A percentile compares a stretch with the other conserved stretches of the same genome.
Evolutionary conservation across 1,284 basidiomycete species (phyloP).

Genomic region (Rhodotorula mucilaginosa): DNA sequence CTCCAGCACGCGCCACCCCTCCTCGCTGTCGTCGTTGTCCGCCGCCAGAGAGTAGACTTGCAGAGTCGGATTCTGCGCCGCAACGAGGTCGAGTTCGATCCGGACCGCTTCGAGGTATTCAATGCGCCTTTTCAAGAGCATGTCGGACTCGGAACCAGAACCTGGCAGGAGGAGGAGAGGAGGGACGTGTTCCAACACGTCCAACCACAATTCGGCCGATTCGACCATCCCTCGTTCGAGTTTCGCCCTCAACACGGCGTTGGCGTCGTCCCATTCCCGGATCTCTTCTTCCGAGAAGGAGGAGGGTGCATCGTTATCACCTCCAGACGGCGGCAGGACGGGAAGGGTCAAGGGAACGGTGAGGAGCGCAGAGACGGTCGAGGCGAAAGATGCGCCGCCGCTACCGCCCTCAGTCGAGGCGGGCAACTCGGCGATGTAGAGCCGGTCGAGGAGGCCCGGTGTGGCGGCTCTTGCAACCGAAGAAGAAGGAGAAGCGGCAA

Average conservation of each 20-base stretch:
- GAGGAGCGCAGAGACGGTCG: constrained; percentile 6
- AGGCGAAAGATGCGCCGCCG: neutral
- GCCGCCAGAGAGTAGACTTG: neutral
- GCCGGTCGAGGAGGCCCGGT: neutral
- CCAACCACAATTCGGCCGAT: neutral
- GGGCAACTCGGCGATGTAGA: neutral
- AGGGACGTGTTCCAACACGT: constrained; percentile 1
- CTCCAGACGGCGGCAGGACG: neutral
- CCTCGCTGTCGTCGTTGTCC: neutral
- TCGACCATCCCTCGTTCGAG: neutral
- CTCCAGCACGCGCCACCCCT: neutral
- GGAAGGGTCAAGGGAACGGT: neutral
- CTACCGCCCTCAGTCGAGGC: neutral
- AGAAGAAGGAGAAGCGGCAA: neutral
- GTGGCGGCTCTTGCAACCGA: neutral
- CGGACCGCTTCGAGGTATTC: constrained; percentile 3
- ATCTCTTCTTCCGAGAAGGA: neutral
- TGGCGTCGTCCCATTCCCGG: neutral
- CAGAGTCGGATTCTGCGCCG: neutral
- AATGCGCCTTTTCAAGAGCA: too few species aligned
- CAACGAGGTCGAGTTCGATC: constrained; percentile 1
- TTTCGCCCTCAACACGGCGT: neutral
- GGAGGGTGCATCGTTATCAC: too few species aligned
- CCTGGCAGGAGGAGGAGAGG: neutral
- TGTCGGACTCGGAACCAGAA: neutral